phyloP scores from a whole-genome alignment of 345 rosid genomes.

The Corymbia maculata region DNA sequence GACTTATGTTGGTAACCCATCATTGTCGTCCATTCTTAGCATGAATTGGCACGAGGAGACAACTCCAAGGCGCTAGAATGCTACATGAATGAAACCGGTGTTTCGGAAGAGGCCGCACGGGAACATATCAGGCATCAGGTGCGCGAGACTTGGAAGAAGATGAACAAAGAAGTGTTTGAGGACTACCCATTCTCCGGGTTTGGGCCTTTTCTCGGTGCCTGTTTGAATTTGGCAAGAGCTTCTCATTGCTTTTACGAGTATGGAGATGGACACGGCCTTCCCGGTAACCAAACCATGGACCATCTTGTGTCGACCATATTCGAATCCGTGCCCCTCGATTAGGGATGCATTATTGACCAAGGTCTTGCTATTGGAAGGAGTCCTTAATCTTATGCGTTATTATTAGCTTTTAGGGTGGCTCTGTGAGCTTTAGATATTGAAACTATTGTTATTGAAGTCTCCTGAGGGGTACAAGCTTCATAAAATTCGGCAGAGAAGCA shows the following conservation, averaged over 20 bases:
- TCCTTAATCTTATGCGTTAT: not conserved
- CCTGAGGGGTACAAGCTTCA: not conserved
- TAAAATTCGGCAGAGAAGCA: not conserved
- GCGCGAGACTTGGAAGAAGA: too few relatives aligned
- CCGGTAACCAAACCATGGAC: not conserved
- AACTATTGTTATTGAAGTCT: not conserved
- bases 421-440: not conserved
- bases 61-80: not conserved
- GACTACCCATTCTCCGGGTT: too few relatives aligned
- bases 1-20: not conserved
- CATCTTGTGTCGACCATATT: not conserved
- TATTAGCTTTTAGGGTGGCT: too few relatives aligned
- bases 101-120: not conserved
- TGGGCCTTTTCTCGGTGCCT: too few relatives aligned
- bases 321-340: not conserved
- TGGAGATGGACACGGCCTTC: slow-evolving; percentile 6
- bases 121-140: too few relatives aligned
- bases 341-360: not conserved
- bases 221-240: not conserved
- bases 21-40: not conserved
- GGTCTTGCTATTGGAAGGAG: not conserved
- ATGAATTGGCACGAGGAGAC: not conserved
- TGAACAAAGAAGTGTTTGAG: too few relatives aligned
- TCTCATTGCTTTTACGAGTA: slow-evolving; percentile 3
- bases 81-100: not conserved